Evolutionary conservation across 2,329 filamentous ascomycete genomes (phyloP), one percentile per base, ranked within the genome.

Genomic region (Fusarium pseudoanthophilum): DNA sequence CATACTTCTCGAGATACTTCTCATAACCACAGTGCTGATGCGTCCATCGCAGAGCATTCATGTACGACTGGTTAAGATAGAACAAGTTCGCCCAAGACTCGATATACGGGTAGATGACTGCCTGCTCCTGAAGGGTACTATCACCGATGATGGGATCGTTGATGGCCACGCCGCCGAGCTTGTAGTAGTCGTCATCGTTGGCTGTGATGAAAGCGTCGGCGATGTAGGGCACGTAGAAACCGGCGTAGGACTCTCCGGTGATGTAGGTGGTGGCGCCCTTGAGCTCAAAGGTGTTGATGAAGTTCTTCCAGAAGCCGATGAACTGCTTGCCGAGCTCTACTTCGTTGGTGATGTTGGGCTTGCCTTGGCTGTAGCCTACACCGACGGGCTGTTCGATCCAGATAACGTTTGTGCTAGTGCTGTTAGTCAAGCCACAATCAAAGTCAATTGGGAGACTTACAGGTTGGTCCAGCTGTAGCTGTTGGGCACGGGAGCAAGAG

Each of bases 281-380:
- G 76, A 94, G 84, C n/a, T 82, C 84, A 74, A 95, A 95, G 0
- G 90, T 90, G 39, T 93, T 85, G 65, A 94, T 83, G 75, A 94
- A 95, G 82, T 94, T 94, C 83, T 92, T 91, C 87, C 91, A 95
- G 83, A 94, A 96, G 56, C 92, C 92, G 21, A 92, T 84, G 79
- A 95, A 94, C 74, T 95, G 88, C n/a, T 83, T 81, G 0, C 92
- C 92, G 3, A 92, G 86, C 72, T 94, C 92, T 36, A 89, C 87
- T 73, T 94, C 90, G 74, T 87, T 88, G 8, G 85, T 89, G 15
- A 92, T 92, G 0, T 87, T 92, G 7, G 90, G 85, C 1, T 82
- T 88, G 20, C 92, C 92, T 39, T 89, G 87, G 0, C 90, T 88
- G 79, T 93, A 95, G 20, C 93, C 93, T 1, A 92, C 92, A 36